Base-by-base conservation (phyloP, 805 yeast species). In the Sugiyamaella smithiae region DNA sequence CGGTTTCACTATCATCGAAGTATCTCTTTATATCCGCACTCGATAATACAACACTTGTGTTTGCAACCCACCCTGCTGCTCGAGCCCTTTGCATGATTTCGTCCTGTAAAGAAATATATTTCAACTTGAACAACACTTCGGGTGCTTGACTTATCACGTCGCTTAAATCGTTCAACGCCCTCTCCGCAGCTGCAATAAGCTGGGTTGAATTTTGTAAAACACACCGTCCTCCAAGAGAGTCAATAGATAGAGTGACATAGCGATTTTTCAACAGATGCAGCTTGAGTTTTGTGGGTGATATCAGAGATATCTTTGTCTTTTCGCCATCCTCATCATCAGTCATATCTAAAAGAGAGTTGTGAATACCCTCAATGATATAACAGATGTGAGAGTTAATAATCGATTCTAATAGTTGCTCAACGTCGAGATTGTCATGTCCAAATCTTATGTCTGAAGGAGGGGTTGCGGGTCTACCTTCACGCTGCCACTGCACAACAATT, bases 61-160 rank as follows among this genome's bases (percentile, higher is more conserved):
- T 78, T n/a, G 72, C 68, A 4, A 78, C 73, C 93, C 93, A 86
- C 24, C 83, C 86, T 0, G 82, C 76, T 0, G 87, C 83, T 31
- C 72, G 69, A 47, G 87, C 74, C 52, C 82, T 72, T 6, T 78
- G 74, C 9, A 77, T 67, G 24, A 82, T 68, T 49, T 82, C 84
- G 38, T 71, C 68, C 48, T 71, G 69, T 46, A 74, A 72, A 2
- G 75, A 71, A 29, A 77, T 75, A 25, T 79, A 63, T 40, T 81
- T 70, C 42, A 84, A 65, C 32, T 69, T 73, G 25, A 76, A 63
- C 32, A 84, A 53, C 29, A 67, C 63, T 2, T 61, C 52, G 5
- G 67, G 51, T 1, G 55, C 57, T 19, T 57, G 54, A 9, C 38
- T 40, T 1, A 51, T 49, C 20, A 51, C 41, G 22, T 57, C 59